A percentile compares a stretch with the other conserved stretches of the same genome.
phyloP scores from a whole-genome alignment of 768 basidiomycete genomes.

The Hericium rajendrae region DNA sequence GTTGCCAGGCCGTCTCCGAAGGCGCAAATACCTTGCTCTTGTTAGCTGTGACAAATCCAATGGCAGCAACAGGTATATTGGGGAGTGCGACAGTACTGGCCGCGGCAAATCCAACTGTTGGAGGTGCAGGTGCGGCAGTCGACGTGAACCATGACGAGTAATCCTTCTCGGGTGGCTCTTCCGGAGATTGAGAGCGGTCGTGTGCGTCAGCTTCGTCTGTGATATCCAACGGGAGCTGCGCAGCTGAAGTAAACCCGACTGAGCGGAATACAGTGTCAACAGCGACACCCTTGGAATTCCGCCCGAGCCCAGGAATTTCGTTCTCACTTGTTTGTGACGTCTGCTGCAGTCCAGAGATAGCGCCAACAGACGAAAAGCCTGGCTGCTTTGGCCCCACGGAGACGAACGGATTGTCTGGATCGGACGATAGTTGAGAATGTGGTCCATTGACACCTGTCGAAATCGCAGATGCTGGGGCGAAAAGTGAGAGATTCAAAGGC shows the following conservation, averaged over 20 bases:
- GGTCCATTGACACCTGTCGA: not conserved
- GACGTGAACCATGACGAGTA: not conserved
- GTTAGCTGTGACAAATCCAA: slow-evolving; percentile 5
- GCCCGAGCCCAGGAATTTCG: not conserved
- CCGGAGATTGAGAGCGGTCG: not conserved
- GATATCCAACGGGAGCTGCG: not conserved
- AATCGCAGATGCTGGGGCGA: not conserved
- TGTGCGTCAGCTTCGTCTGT: not conserved
- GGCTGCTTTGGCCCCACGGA: not conserved
- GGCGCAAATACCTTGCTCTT: slow-evolving; percentile 1
- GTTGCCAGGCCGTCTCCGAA: slow-evolving; percentile 5
- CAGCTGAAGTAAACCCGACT: not conserved
- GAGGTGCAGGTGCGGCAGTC: not conserved
- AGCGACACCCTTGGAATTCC: not conserved
- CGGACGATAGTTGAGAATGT: not conserved
- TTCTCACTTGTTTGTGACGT: not conserved
- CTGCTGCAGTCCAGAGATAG: not conserved
- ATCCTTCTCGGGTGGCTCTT: not conserved
- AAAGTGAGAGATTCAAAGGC: not conserved
- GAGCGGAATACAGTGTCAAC: not conserved
- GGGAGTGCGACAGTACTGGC: not conserved
- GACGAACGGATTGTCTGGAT: slow-evolving; percentile 7
- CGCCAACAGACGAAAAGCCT: not conserved
- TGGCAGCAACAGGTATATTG: not conserved
- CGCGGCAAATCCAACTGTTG: not conserved